Percentiles rank a stretch among this genome's conserved stretches.
Evolutionary conservation across 1,284 basidiomycete species (phyloP).

Genomic region (Heliocybe sulcata): DNA sequence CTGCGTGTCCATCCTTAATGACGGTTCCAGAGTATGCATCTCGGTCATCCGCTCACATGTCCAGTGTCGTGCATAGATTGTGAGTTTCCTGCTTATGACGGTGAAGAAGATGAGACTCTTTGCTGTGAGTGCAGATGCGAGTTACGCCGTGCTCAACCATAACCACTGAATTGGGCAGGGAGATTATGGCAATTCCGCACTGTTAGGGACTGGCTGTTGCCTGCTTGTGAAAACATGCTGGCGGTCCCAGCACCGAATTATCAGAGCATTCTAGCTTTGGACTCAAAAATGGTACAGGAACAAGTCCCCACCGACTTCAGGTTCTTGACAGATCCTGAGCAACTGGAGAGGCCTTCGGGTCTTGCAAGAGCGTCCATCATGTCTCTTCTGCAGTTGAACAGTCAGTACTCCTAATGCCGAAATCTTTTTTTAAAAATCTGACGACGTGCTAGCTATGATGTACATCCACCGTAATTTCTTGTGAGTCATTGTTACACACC

Average conservation of each 20-base stretch:
- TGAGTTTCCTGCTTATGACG: background rate
- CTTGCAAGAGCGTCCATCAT: background rate
- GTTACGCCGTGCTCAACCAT: too few relatives aligned
- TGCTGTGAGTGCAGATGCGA: background rate
- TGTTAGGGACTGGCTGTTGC: background rate
- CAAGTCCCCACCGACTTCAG: background rate
- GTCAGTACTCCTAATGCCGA: too few relatives aligned
- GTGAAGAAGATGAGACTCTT: background rate
- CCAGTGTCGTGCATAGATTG: background rate
- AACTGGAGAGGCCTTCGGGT: background rate
- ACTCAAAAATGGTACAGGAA: background rate
- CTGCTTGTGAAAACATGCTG: background rate
- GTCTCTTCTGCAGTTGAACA: background rate
- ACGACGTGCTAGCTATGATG: background rate
- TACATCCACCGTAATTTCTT: background rate
- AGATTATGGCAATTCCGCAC: background rate
- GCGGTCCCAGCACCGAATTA: background rate
- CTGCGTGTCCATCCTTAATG: background rate
- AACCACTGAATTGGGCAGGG: too few relatives aligned
- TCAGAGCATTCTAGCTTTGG: background rate
- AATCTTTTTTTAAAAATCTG: too few relatives aligned
- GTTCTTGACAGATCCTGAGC: background rate
- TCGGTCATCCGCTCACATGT: background rate
- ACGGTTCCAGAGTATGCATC: background rate
- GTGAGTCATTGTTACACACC: background rate